Conservation (phyloP, 345 rosid genomes). For the Euclidium syriacum region DNA sequence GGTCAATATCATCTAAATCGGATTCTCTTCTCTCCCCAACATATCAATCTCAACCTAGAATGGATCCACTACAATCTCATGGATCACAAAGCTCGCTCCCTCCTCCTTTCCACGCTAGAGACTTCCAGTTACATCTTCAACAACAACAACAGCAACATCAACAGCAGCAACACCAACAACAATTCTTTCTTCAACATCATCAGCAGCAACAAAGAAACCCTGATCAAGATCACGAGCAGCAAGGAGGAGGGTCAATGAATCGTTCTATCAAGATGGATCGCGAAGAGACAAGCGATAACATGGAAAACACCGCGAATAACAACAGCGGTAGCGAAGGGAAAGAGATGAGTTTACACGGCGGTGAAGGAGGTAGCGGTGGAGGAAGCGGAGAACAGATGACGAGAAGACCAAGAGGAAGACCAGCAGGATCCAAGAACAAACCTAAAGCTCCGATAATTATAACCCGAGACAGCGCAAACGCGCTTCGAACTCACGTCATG, state of each 20-base stretch:
- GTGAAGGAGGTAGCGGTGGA: slow-evolving; percentile 30
- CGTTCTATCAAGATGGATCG: slow-evolving; percentile 50
- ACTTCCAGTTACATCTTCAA: slow-evolving; percentile 79
- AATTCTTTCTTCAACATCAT: slow-evolving; percentile 32
- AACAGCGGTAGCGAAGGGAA: slow-evolving; percentile 42
- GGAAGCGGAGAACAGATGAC: slow-evolving; percentile 54
- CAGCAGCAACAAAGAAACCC: slow-evolving; percentile 60
- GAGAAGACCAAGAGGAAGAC: slow-evolving; percentile 84
- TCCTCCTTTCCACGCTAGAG: slow-evolving; percentile 88
- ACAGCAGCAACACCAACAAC: slow-evolving; percentile 31
- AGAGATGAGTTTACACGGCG: slow-evolving; percentile 33
- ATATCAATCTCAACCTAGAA: slow-evolving; percentile 18
- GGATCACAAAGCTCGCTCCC: slow-evolving; percentile 70
- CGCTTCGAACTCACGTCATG: slow-evolving; percentile 88
- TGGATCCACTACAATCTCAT: slow-evolving; percentile 86
- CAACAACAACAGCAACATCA: slow-evolving; percentile 39
- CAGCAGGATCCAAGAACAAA: slow-evolving; percentile 94
- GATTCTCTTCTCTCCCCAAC: background rate
- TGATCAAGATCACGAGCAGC: slow-evolving; percentile 55
- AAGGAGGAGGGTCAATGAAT: slow-evolving; percentile 47
- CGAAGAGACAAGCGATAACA: slow-evolving; percentile 38
- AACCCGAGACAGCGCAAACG: slow-evolving; percentile 93
- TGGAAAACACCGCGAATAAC: slow-evolving; percentile 24
- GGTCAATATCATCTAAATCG: slow-evolving; percentile 14
- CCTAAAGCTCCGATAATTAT: slow-evolving; percentile 90